These are phyloP conservation scores for Boletales sp. DNA, from an alignment of 768 basidiomycete species.

Conservation along the genomic window DNA sequence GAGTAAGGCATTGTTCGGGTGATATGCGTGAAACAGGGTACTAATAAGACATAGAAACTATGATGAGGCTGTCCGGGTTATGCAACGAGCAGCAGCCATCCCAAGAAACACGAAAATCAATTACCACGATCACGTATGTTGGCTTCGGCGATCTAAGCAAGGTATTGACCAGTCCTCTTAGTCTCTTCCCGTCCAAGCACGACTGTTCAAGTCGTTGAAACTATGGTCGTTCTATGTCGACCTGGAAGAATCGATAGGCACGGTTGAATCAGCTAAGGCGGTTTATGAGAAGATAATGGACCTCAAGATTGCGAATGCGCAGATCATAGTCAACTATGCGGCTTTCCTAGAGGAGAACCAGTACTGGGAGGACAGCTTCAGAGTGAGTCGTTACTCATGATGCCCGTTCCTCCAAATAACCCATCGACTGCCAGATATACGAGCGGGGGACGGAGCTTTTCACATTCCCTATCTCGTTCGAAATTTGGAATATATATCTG, in stretches of 20 bases:
- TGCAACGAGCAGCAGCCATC: slow-evolving; percentile 92
- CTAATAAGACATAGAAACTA: slow-evolving; percentile 67
- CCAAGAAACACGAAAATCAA: slow-evolving; percentile 89
- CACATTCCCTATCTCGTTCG: slow-evolving; percentile 97
- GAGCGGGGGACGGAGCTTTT: slow-evolving; percentile 97
- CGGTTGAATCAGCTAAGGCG: slow-evolving; percentile 85
- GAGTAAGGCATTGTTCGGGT: slow-evolving; percentile 57
- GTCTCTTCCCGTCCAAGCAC: slow-evolving; percentile 80
- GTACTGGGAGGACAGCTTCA: slow-evolving; percentile 99
- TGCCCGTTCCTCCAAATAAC: slow-evolving; percentile 5
- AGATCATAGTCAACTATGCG: slow-evolving; percentile 96
- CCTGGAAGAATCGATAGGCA: slow-evolving; percentile 94
- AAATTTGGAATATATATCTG: slow-evolving; percentile 98
- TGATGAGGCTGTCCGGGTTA: slow-evolving; percentile 90
- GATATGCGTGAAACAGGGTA: not conserved
- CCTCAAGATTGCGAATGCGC: slow-evolving; percentile 95
- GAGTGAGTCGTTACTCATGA: slow-evolving; percentile 55
- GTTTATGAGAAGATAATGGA: slow-evolving; percentile 98
- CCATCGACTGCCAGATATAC: slow-evolving; percentile 58
- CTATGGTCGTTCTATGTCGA: slow-evolving; percentile 99
- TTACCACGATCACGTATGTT: slow-evolving; percentile 89
- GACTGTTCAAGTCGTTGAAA: slow-evolving; percentile 96
- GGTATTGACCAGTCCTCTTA: slow-evolving; percentile 31
- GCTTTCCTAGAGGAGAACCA: slow-evolving; percentile 96
- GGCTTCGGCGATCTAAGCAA: not conserved